Evolutionary conservation across 176 grass and related monocot genomes (phyloP), one percentile per base, ranked within the genome.

Genomic region (Carex scoparia): DNA sequence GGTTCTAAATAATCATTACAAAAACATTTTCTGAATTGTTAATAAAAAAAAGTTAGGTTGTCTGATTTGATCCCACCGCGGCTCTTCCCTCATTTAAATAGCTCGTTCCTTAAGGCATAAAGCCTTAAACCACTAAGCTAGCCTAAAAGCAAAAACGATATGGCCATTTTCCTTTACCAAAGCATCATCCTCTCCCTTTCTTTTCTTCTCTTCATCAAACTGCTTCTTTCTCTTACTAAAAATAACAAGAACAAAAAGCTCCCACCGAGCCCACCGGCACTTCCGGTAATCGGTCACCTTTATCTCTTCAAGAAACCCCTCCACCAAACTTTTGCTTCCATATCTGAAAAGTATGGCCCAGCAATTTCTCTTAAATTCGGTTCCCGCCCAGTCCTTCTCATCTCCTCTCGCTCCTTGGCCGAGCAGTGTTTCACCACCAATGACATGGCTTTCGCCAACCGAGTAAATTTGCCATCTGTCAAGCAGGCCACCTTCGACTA

Each of bases 381-480:
- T 1, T 79, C 23, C 69, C 86, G 70, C 13, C 86, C 69, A 2
- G 71, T 84, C 27, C 70, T 88, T 49, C 4, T 84, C 27, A 15
- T 88, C 81, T 84, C 86, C n/a, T 78, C 68, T n/a, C 5, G 18
- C 30, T n/a, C 48, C 11, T 73, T 66, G 5, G 82, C 60, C 1
- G 87, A 85, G 42, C 72, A 88, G 32, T 88, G 87, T 76, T 85
- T 88, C 70, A 85, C 51, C 72, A 66, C 30, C 40, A 53, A 88
- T 9, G 87, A 88, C 73, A 83, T 85, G 49, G 61, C 63, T 54
- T 88, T 88, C 18, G 69, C 87, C 44, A 70, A 88, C 61, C 72
- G 87, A 32, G 71, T 77, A 5, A 72, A 78, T 18, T 42, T 85
- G 48, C 81, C 74, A 27, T 74, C 73, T 19, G 35, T 40, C 10